Conservation (phyloP, 192 early-diverging fungal genomes). For the Coemansia sp. region DNA sequence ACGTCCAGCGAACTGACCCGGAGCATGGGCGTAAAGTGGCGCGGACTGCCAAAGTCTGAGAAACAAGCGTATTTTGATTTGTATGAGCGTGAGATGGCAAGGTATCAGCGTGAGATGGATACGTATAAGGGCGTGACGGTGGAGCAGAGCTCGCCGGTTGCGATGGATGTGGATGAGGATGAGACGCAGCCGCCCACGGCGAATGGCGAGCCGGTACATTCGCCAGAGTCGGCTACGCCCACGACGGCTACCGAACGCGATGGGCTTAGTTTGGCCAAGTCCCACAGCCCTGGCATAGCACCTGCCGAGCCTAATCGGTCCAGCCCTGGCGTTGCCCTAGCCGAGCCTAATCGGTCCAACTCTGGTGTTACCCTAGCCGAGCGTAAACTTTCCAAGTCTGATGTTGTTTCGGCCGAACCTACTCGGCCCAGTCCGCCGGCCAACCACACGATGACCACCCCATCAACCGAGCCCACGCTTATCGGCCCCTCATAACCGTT, state of each 20-base stretch:
- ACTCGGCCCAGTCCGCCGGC: too few relatives aligned
- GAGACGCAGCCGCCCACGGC: slow-evolving; percentile 10
- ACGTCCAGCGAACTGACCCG: slow-evolving; percentile 49
- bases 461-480: too few relatives aligned
- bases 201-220: slow-evolving; percentile 6
- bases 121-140: slow-evolving; percentile 29
- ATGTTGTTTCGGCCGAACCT: too few relatives aligned
- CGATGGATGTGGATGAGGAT: slow-evolving; percentile 27
- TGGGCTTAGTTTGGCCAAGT: neutral
- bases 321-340: neutral
- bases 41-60: slow-evolving; percentile 36
- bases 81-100: slow-evolving; percentile 49
- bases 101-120: slow-evolving; percentile 51
- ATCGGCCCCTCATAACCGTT: too few relatives aligned
- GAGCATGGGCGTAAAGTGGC: slow-evolving; percentile 55
- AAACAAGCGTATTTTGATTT: slow-evolving; percentile 49
- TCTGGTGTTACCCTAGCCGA: too few relatives aligned
- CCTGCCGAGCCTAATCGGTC: neutral
- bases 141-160: slow-evolving; percentile 6
- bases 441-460: too few relatives aligned
- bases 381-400: too few relatives aligned
- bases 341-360: neutral
- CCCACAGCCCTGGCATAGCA: neutral
- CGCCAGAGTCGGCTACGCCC: slow-evolving; percentile 13
- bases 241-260: slow-evolving; percentile 18